Base-by-base conservation (phyloP, 805 yeast species). In the Millerozyma miso region DNA sequence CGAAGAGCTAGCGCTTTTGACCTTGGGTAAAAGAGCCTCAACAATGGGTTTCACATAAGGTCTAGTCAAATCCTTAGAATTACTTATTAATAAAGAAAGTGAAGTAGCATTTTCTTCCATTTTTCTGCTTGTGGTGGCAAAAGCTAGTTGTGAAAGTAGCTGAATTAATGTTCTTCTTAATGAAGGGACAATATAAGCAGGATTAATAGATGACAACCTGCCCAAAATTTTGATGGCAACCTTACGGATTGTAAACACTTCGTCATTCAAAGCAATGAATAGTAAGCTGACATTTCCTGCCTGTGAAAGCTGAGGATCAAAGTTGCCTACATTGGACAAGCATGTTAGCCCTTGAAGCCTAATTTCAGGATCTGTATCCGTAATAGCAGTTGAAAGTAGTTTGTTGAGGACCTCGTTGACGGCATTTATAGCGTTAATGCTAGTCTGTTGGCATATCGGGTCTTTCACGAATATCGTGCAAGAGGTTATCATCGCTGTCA, bases 101-200 rank as follows among this genome's bases (percentile, higher is more conserved):
- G 90, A 66, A 12, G 79, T 74, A 0, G 96, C 95, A 46, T 89
- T 83, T 57, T 90, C 97, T 60, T 93, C 99, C 52, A 85, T 86
- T 50, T 81, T 84, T 2, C 79, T 53, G 29, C 88, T 76, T 36
- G 81, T 77, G 8, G 84, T 81, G 1, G 96, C 85, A 59, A 83
- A 89, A 54, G 89, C 95, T 39, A 93, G 67, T 46, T 87, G 86
- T 0, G 97, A 88, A 37, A 95, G 62, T 12, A 90, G 71, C 59
- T 91, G 97, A 35, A 93, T 80, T 47, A 95, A 65, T 0, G 91
- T 80, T 58, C 88, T 91, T 52, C 98, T 75, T 41, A 93, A 70
- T 0, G 95, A 87, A 0, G 99, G 99, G 32, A 91, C 89, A 48
- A 93, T 87, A 61, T 88, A 91, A 0, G 99, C 97, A 0, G 99